A percentile compares a stretch with the other conserved stretches of the same genome.
Evolutionary conservation across 1,284 basidiomycete species (phyloP).

Genomic region (Cutaneotrichosporon sp.): DNA sequence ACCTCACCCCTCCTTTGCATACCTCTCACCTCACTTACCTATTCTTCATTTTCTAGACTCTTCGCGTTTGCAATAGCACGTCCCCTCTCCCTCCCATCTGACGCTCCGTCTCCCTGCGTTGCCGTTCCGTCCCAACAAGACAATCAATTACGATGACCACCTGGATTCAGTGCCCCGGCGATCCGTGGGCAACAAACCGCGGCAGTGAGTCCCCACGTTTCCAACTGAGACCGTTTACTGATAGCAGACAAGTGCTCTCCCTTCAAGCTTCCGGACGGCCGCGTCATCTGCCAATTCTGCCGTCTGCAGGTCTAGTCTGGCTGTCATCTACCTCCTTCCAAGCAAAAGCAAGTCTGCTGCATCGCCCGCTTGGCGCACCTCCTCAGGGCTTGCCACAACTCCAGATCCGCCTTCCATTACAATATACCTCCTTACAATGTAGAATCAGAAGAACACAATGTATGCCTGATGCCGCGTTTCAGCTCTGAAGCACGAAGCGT

Average conservation of each 20-base stretch:
- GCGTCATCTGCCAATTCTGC: slow-evolving; percentile 3
- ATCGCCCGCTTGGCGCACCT: too few relatives aligned
- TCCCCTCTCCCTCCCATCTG: not conserved
- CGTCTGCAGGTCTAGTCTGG: not conserved
- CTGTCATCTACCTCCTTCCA: too few relatives aligned
- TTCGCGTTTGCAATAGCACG: too few relatives aligned
- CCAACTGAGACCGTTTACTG: not conserved
- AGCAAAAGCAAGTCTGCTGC: too few relatives aligned
- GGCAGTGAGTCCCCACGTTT: not conserved
- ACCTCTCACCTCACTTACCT: not conserved
- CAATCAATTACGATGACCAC: not conserved
- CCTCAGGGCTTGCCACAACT: too few relatives aligned
- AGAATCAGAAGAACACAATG: too few relatives aligned
- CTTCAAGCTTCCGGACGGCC: not conserved
- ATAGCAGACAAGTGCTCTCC: not conserved
- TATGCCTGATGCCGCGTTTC: too few relatives aligned
- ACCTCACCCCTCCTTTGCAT: not conserved
- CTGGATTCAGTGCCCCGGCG: not conserved
- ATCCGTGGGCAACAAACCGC: not conserved
- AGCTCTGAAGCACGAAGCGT: too few relatives aligned
- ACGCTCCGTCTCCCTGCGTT: not conserved
- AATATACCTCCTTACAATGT: too few relatives aligned
- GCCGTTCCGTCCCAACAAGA: not conserved
- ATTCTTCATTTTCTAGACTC: too few relatives aligned
- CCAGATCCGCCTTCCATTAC: too few relatives aligned